Evolutionary conservation across 208 protist genomes (phyloP), one percentile per base, ranked within the genome.

Genomic region (Angomonas desouzai): DNA sequence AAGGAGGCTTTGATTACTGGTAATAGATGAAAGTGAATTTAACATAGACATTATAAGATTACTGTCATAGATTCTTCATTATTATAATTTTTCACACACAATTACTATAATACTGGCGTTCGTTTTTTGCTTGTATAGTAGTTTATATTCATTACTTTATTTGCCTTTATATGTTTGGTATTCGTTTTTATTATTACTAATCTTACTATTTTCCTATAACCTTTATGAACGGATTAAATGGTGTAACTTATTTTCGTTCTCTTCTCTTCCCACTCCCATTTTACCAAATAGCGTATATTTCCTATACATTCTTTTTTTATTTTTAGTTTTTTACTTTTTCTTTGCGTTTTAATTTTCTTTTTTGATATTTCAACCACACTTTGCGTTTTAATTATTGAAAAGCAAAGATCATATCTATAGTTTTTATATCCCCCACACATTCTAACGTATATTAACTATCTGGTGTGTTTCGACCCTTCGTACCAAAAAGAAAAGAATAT

Each of bases 211-310:
- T n/a, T n/a, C n/a, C n/a, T n/a, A n/a, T n/a, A n/a, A n/a, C n/a
- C n/a, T n/a, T n/a, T n/a, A n/a, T n/a, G n/a, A n/a, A n/a, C n/a
- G n/a, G n/a, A n/a, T n/a, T n/a, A n/a, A n/a, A n/a, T n/a, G n/a
- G n/a, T n/a, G n/a, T n/a, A n/a, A n/a, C n/a, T 66, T 64, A 48
- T 32, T 57, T 57, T 13, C 30, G 28, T 47, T 61, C 29, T 59
- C 36, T 13, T 40, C 55, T 48, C 48, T 33, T 62, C 3, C 55
- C 11, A 2, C 7, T 67, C 9, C 13, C 32, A 22, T 40, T 67
- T 40, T 45, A 20, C 11, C 22, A 38, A 16, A 16, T 27, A 45
- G 1, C 9, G 22, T 45, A 60, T 3, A 11, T 20, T 60, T 51
- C 25, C 9, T 3, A 67, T 64, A 64, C 51, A 63, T 55, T 32